Base-by-base conservation (phyloP, 2,329 filamentous ascomycete species). In the Paramyrothecium sp. region DNA sequence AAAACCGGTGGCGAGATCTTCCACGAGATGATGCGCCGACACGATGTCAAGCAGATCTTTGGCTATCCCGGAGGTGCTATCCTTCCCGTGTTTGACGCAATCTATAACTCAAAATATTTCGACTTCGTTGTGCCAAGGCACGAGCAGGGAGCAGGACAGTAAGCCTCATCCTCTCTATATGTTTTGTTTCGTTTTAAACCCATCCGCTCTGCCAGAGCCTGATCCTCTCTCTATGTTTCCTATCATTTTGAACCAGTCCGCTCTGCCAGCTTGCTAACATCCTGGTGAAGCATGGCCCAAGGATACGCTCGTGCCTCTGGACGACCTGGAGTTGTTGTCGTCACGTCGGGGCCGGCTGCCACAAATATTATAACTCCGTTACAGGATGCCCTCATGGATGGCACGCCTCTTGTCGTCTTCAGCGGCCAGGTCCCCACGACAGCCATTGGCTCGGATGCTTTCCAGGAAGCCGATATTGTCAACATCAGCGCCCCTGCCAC, bases 1-100 rank as follows among this genome's bases (percentile, higher is more conserved):
- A 94, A 93, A 83, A 96, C 87, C 53, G 94, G 95, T 71, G 95
- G 95, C 71, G 89, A 97, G 76, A 97, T 98, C 67, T 97, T 98
- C 77, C 93, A 98, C 75, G 94, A 98, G 78, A 98, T 98, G 94
- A 97, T 99, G 93, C 83, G 96, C 60, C 85, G 94, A 70, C 90
- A 94, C 67, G 85, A 82, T 66, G 94, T 99, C 56, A 95, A 97
- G 80, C 92, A 97, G 74, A 85, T 98, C 70, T 98, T 93, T 70
- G 90, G 90, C 60, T 98, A 98, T 78, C 91, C 94, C 64, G 94
- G 94, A 68, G 94, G 95, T 72, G 93, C 95, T 64, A 98, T 98
- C 77, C 88, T 98, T 38, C 95, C 95, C 67, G 94, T 98, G 48
- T 98, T 97, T 80, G 95, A 99, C 75, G 95, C 95, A 70, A 98